A percentile compares a stretch with the other conserved stretches of the same genome.
These are phyloP conservation scores for Aspergillus jensenii DNA, from an alignment of 2,329 filamentous ascomycete genomes.

Conservation along the genomic window DNA sequence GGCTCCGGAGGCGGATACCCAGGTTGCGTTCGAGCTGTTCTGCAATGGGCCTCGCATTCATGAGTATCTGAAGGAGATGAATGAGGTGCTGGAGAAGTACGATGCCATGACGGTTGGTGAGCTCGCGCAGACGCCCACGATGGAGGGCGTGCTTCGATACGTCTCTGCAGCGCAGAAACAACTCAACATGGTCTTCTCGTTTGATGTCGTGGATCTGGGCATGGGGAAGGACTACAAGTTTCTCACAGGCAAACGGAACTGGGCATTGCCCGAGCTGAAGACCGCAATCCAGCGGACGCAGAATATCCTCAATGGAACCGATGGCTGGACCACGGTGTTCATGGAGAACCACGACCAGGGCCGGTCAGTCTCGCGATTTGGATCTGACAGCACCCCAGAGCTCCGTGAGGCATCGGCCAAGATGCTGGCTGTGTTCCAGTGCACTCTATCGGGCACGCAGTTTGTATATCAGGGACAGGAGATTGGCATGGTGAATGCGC, in stretches of 20 bases:
- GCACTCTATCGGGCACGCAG: slow-evolving; percentile 59
- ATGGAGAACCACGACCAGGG: slow-evolving; percentile 67
- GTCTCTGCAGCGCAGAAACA: background rate
- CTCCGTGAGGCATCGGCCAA: slow-evolving; percentile 55
- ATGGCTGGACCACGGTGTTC: slow-evolving; percentile 65
- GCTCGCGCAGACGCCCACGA: slow-evolving; percentile 56
- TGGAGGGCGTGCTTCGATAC: slow-evolving; percentile 50
- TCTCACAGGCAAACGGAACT: background rate
- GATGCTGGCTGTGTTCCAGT: slow-evolving; percentile 58
- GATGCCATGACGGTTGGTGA: slow-evolving; percentile 61
- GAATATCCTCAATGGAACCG: slow-evolving; percentile 55
- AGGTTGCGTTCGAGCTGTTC: slow-evolving; percentile 55
- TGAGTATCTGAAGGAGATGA: slow-evolving; percentile 56
- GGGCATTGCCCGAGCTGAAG: slow-evolving; percentile 47
- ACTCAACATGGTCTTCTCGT: too few relatives aligned
- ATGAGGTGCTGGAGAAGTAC: slow-evolving; percentile 54
- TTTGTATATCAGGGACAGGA: slow-evolving; percentile 70
- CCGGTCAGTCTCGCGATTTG: slow-evolving; percentile 58
- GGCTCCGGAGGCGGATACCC: slow-evolving; percentile 50
- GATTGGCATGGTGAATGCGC: slow-evolving; percentile 65
- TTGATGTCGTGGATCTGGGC: too few relatives aligned
- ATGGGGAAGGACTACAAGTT: background rate
- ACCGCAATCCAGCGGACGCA: slow-evolving; percentile 54
- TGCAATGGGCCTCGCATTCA: slow-evolving; percentile 53
- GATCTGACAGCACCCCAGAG: slow-evolving; percentile 39